Conservation (phyloP, 2,329 filamentous ascomycete genomes). For the Clarireedia sp. region DNA sequence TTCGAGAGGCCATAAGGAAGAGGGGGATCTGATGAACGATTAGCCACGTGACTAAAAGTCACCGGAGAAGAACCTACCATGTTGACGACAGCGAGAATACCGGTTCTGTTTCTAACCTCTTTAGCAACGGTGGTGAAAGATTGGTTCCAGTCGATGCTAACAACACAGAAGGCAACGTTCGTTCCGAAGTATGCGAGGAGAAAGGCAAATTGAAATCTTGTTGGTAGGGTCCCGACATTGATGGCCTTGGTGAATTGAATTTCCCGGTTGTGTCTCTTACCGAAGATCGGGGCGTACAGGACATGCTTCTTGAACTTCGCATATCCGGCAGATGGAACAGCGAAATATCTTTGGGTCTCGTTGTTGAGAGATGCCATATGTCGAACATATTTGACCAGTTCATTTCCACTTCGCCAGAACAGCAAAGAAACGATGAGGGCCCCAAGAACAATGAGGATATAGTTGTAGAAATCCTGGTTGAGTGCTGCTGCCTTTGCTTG, state of each 20-base stretch:
- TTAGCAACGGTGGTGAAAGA: slow-evolving; percentile 37
- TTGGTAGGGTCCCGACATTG: slow-evolving; percentile 69
- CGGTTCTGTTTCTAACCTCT: slow-evolving; percentile 59
- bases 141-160: slow-evolving; percentile 52
- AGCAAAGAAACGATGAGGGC: slow-evolving; percentile 55
- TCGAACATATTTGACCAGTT: slow-evolving; percentile 60
- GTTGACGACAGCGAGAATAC: slow-evolving; percentile 64
- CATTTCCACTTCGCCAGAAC: slow-evolving; percentile 56
- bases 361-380: slow-evolving; percentile 69
- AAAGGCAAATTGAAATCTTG: slow-evolving; percentile 67
- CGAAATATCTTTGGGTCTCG: slow-evolving; percentile 73
- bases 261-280: slow-evolving; percentile 69
- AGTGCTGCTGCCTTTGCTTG: slow-evolving; percentile 19
- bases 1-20: slow-evolving; percentile 65
- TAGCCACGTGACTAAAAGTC: background rate
- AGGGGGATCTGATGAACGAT: slow-evolving; percentile 45
- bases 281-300: slow-evolving; percentile 62
- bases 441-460: slow-evolving; percentile 56
- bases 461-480: slow-evolving; percentile 50
- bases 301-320: slow-evolving; percentile 61
- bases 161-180: slow-evolving; percentile 71
- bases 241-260: slow-evolving; percentile 60
- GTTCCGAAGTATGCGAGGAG: slow-evolving; percentile 59
- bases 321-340: slow-evolving; percentile 43
- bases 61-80: slow-evolving; percentile 43